Conservation (phyloP, 805 yeast species). For the Candida xyloterini region DNA sequence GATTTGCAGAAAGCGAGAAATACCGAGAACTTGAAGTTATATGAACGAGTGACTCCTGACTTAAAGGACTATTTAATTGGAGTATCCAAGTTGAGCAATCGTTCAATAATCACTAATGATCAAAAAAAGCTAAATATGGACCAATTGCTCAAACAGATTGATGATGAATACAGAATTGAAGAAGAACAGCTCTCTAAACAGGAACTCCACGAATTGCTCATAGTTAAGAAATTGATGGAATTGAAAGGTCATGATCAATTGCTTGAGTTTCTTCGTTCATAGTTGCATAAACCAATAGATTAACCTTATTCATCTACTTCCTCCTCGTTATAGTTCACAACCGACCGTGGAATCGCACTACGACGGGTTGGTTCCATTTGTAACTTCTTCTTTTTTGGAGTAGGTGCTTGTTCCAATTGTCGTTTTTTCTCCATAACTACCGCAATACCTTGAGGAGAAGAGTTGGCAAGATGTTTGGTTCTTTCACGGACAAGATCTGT, state of each 20-base stretch:
- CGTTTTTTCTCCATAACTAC: slow-evolving; percentile 1
- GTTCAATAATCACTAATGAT: slow-evolving; percentile 27
- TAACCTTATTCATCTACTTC: slow-evolving; percentile 3
- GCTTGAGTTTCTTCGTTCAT: slow-evolving; percentile 49
- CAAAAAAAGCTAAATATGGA: slow-evolving; percentile 42
- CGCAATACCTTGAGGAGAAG: slow-evolving; percentile 2
- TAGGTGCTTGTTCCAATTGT: slow-evolving; percentile 24
- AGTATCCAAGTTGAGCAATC: slow-evolving; percentile 32
- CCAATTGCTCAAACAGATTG: slow-evolving; percentile 42
- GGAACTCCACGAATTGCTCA: slow-evolving; percentile 50
- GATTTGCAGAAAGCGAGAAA: slow-evolving; percentile 35
- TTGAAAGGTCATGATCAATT: slow-evolving; percentile 68
- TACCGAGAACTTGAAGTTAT: slow-evolving; percentile 32
- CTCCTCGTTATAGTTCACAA: slow-evolving; percentile 35
- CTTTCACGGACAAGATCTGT: slow-evolving; percentile 28
- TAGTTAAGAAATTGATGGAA: slow-evolving; percentile 60
- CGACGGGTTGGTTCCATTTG: slow-evolving; percentile 37
- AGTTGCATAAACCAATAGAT: not conserved
- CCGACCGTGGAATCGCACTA: slow-evolving; percentile 37
- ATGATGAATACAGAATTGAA: slow-evolving; percentile 22
- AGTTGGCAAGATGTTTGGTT: slow-evolving; percentile 11
- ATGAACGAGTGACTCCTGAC: slow-evolving; percentile 25
- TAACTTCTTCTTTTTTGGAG: slow-evolving; percentile 21
- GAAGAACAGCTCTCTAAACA: slow-evolving; percentile 23
- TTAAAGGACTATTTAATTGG: slow-evolving; percentile 32